Percentiles rank a stretch among this genome's conserved stretches.
These are phyloP conservation scores for Micractinium sp. DNA, from an alignment of 139 green algal species.

Conservation along the genomic window DNA sequence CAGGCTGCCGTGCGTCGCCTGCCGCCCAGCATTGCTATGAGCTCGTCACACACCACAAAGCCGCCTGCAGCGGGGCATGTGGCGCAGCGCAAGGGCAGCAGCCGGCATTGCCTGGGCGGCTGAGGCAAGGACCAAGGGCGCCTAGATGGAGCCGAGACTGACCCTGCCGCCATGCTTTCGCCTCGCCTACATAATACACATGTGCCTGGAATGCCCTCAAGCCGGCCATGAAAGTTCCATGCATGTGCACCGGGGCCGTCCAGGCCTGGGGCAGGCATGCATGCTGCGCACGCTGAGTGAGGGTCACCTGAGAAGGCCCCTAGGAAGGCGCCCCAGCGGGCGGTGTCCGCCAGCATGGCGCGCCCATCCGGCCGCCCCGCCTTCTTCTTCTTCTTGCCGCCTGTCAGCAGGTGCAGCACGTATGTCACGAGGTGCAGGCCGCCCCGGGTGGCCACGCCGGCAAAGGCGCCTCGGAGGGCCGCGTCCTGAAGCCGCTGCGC, in stretches of 20 bases:
- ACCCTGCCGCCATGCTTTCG: no score
- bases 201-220: no score
- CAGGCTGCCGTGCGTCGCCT: slow-evolving; percentile 37
- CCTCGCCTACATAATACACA: no score
- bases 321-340: slow-evolving; percentile 75
- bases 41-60: slow-evolving; percentile 81
- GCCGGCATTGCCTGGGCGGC: no score
- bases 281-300: no score
- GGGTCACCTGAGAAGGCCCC: slow-evolving; percentile 41
- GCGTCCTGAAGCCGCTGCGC: slow-evolving; percentile 44
- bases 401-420: slow-evolving; percentile 34
- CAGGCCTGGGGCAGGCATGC: no score
- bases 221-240: no score
- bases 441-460: slow-evolving; percentile 50
- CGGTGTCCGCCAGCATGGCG: slow-evolving; percentile 63
- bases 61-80: slow-evolving; percentile 47
- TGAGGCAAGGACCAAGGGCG: no score
- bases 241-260: no score
- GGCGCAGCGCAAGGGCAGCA: no score
- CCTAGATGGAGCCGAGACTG: no score
- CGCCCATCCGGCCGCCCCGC: not conserved
- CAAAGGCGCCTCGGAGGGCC: slow-evolving; percentile 42
- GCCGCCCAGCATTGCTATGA: slow-evolving; percentile 68
- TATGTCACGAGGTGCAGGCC: slow-evolving; percentile 54
- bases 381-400: not conserved